Base-by-base conservation (phyloP, 495 filamentous ascomycete genomes). In the Hypoxylon lienhwacheense region DNA sequence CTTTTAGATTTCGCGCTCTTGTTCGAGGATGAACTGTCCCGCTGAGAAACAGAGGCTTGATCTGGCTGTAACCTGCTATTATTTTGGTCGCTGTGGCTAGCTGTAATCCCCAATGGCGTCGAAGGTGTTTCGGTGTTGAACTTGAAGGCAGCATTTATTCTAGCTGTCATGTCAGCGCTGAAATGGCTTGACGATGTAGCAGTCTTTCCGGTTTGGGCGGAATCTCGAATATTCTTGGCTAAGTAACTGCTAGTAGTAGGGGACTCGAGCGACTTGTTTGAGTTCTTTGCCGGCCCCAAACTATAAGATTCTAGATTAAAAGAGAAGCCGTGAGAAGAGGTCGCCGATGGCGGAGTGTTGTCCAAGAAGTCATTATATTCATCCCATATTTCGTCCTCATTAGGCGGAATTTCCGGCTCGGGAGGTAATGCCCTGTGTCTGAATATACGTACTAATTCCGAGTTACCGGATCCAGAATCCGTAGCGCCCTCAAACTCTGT, bases 301-400 rank as follows among this genome's bases (percentile, higher is more conserved):
- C 65, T 57, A 32, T 69, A 72, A 4, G 61, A 65, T 54, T 77
- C 73, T 14, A 79, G 73, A 17, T 71, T 70, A 28, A 77, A 75
- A 17, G 78, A 74, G 15, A 61, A 65, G 0, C 72, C 74, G 5
- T 64, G 66, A 1, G 78, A 76, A 10, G 73, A 72, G 1, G 70
- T 71, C 15, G 83, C 79, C 0, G 82, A 82, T 11, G 82, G 74
- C 8, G 86, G 82, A 8, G 62, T 50, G 35, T 90, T 82, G 55
- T 88, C 88, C 44, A 97, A 80, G 11, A 95, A 74, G 63, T 97
- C 93, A 66, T 97, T 85, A 56, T 93, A 97, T 67, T 98, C 91
- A 29, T 87, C 83, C 93, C 93, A 98, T 12, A 96, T 79, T 63
- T 97, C 93, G 61, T 97, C 93, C 57, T 91, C 86, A 11, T 74